Base-by-base conservation (phyloP, 179 eudicot species). In the Spinacia oleracea region DNA sequence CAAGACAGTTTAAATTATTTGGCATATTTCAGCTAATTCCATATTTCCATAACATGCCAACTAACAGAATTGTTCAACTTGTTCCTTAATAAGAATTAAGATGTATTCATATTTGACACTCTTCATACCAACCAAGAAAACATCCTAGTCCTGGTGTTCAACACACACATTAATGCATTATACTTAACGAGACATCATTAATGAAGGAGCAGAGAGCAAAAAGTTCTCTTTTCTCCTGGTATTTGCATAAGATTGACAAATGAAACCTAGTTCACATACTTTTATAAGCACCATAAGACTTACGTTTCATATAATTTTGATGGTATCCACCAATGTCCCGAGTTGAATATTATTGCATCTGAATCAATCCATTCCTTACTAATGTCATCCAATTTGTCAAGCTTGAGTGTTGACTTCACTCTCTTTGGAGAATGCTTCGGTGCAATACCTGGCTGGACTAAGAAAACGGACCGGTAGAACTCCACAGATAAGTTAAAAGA, bases 301-400 rank as follows among this genome's bases (percentile, higher is more conserved):
- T 88, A 94, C 98, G 83, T 79, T 74, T 89, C 90, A 84, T 90
- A 92, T 59, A 94, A 87, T 85, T 93, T 94, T n/a, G 87, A 83
- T 14, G 92, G 89, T 34, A 87, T 89, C 98, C 98, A 94, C 98
- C 98, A 94, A 76, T 94, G 98, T 62, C 94, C 98, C 5, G 98
- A 85, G 85, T 91, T 92, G 73, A 94, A 92, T 71, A 94, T 81
- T 56, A 94, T 84, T 76, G 90, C 78, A 86, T 94, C 98, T 5
- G 98, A 85, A 77, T 91, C 77, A 70, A 88, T 83, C 98, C 97
- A 91, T 70, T 91, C 90, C 29, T 67, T 78, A 75, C 85, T 89
- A 50, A 89, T 86, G 68, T 83, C 86, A 81, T 94, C 98, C 92
- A 94, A 56, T 82, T 77, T 83, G 68, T 94, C 98, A 40, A 94